A percentile compares a stretch with the other conserved stretches of the same genome.
Evolutionary conservation across 805 yeast species (phyloP).

Genomic region (Huiozyma naganishii): DNA sequence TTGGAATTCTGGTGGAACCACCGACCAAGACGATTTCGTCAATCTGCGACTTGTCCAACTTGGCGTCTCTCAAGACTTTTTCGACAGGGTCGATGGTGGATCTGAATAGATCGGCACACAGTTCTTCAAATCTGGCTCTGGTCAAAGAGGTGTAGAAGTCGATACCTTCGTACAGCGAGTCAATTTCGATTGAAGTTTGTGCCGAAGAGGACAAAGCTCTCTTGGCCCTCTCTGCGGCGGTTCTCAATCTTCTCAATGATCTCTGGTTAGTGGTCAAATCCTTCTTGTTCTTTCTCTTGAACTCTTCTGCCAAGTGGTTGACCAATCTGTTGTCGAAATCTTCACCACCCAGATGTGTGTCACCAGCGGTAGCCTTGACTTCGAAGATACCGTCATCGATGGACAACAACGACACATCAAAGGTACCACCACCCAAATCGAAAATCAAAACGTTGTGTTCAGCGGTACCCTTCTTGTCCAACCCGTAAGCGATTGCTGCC

Average conservation of each 20-base stretch:
- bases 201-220: constrained; percentile 94
- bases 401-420: constrained; percentile 86
- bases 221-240: constrained; percentile 98
- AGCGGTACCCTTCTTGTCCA: constrained; percentile 62
- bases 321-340: constrained; percentile 94
- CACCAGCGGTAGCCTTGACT: constrained; percentile 73
- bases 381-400: constrained; percentile 95
- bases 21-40: constrained; percentile 92
- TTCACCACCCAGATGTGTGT: constrained; percentile 91
- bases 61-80: constrained; percentile 84
- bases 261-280: constrained; percentile 85
- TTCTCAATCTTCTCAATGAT: constrained; percentile 92
- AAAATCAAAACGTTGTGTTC: constrained; percentile 85
- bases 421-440: constrained; percentile 97
- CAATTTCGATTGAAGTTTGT: constrained; percentile 90
- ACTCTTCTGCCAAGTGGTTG: constrained; percentile 80
- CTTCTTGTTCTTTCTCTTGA: constrained; percentile 93
- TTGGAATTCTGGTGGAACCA: constrained; percentile 98
- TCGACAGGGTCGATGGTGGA: constrained; percentile 91
- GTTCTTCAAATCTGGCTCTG: constrained; percentile 95
- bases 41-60: constrained; percentile 80
- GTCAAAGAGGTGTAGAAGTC: constrained; percentile 95
- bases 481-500: constrained; percentile 95
- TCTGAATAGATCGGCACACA: constrained; percentile 89
- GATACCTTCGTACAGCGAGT: constrained; percentile 87